phyloP scores from a whole-genome alignment of 192 early-diverging fungal genomes.

The Rhizoclosmatium sp. region DNA sequence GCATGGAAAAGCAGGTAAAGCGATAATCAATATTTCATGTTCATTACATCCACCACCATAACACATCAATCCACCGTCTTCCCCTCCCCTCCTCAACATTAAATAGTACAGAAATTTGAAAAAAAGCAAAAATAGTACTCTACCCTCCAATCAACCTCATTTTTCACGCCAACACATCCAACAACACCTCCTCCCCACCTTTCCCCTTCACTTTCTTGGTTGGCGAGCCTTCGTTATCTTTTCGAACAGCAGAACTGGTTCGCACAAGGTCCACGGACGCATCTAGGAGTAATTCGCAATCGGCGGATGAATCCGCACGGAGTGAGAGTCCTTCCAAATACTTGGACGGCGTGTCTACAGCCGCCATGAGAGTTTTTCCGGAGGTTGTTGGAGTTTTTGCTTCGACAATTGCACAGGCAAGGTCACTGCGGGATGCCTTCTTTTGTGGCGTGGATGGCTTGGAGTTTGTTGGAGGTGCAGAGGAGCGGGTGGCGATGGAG shows the following conservation, averaged over 20 bases:
- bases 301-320: not conserved
- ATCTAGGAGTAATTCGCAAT: not conserved
- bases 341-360: not conserved
- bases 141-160: not conserved
- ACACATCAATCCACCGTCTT: too few species aligned
- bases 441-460: not conserved
- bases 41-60: too few species aligned
- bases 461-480: not conserved
- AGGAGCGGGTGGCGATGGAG: not conserved
- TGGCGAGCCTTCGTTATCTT: constrained; percentile 10
- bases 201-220: constrained; percentile 14
- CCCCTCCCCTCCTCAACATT: too few species aligned
- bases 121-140: not conserved
- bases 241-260: constrained; percentile 1
- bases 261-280: not conserved
- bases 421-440: not conserved
- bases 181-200: not conserved
- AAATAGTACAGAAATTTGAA: not conserved
- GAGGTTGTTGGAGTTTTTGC: not conserved
- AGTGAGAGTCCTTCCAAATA: not conserved
- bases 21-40: too few species aligned
- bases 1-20: too few species aligned
- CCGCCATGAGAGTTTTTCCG: not conserved
- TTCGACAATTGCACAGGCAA: not conserved
- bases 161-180: not conserved